phyloP scores from a whole-genome alignment of 768 basidiomycete species.

The Boletus sensibilis region DNA sequence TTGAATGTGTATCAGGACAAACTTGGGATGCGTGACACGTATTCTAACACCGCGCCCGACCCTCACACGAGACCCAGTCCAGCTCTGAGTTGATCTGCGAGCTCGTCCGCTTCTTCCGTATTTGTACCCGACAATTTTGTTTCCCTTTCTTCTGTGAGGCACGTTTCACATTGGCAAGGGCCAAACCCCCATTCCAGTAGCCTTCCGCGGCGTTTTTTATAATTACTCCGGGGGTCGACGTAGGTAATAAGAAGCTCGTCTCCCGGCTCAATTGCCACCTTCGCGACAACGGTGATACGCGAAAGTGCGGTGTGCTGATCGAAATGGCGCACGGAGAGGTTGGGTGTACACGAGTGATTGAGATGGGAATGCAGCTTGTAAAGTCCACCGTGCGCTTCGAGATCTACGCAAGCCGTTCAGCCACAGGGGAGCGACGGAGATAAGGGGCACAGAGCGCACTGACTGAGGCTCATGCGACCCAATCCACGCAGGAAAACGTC shows the following conservation, averaged over 20 bases:
- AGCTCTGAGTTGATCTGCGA: constrained; percentile 62
- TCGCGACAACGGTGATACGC: constrained; percentile 75
- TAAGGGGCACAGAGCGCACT: constrained; percentile 28
- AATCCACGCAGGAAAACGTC: constrained; percentile 71
- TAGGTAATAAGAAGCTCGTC: constrained; percentile 81
- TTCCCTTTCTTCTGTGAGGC: constrained; percentile 54
- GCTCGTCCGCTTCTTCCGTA: constrained; percentile 36
- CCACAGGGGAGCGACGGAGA: background rate
- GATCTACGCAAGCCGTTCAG: constrained; percentile 41
- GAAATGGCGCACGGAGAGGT: constrained; percentile 74
- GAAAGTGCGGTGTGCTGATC: constrained; percentile 66
- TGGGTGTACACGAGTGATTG: constrained; percentile 84
- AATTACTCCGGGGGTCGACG: constrained; percentile 55
- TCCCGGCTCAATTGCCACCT: constrained; percentile 57
- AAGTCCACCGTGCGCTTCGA: constrained; percentile 84
- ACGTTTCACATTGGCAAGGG: constrained; percentile 65
- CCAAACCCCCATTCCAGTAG: constrained; percentile 77
- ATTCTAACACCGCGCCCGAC: background rate
- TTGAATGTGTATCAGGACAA: background rate
- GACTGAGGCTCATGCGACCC: constrained; percentile 80
- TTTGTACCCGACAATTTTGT: constrained; percentile 10
- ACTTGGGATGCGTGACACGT: background rate
- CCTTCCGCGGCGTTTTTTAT: constrained; percentile 46
- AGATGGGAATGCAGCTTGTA: constrained; percentile 85
- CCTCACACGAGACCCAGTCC: constrained; percentile 52